Percentiles rank a stretch among this genome's conserved stretches.
These are phyloP conservation scores for Angomonas deanei DNA, from an alignment of 208 protist genomes.

Conservation along the genomic window DNA sequence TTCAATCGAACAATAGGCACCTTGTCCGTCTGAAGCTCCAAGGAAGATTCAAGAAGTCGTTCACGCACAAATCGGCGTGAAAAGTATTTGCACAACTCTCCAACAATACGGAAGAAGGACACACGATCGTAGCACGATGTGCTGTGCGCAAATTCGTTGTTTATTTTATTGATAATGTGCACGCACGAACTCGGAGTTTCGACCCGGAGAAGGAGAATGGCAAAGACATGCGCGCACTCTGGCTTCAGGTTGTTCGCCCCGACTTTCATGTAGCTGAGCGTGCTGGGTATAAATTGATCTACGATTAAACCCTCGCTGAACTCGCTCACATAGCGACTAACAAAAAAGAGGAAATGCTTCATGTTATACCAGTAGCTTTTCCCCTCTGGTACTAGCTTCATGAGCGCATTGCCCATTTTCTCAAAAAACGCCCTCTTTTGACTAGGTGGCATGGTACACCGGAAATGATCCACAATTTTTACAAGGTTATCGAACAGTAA, in stretches of 20 bases:
- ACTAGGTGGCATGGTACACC: slow-evolving; percentile 21
- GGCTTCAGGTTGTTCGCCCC: slow-evolving; percentile 61
- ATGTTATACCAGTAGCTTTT: slow-evolving; percentile 71
- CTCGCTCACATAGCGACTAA: slow-evolving; percentile 46
- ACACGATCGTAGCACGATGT: slow-evolving; percentile 61
- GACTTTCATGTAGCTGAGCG: slow-evolving; percentile 49
- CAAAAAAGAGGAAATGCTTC: slow-evolving; percentile 48
- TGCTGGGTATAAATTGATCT: slow-evolving; percentile 60
- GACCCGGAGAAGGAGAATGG: slow-evolving; percentile 54
- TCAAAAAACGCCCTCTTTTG: slow-evolving; percentile 50
- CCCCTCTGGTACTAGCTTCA: slow-evolving; percentile 28
- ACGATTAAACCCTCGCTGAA: slow-evolving; percentile 48
- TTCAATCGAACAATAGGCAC: slow-evolving; percentile 68
- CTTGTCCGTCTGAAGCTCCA: slow-evolving; percentile 75
- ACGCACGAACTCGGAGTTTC: slow-evolving; percentile 38
- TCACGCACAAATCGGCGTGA: slow-evolving; percentile 81
- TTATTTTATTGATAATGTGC: slow-evolving; percentile 75
- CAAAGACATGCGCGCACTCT: slow-evolving; percentile 55
- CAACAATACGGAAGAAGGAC: slow-evolving; percentile 60
- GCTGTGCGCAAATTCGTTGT: slow-evolving; percentile 77
- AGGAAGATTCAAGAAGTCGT: slow-evolving; percentile 66
- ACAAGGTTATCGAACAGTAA: slow-evolving; percentile 49
- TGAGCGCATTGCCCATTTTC: slow-evolving; percentile 33
- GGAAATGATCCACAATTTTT: slow-evolving; percentile 71
- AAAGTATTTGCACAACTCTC: slow-evolving; percentile 47